These are phyloP conservation scores for Alternaria arborescens DNA, from an alignment of 2,329 filamentous ascomycete species.

Conservation along the genomic window DNA sequence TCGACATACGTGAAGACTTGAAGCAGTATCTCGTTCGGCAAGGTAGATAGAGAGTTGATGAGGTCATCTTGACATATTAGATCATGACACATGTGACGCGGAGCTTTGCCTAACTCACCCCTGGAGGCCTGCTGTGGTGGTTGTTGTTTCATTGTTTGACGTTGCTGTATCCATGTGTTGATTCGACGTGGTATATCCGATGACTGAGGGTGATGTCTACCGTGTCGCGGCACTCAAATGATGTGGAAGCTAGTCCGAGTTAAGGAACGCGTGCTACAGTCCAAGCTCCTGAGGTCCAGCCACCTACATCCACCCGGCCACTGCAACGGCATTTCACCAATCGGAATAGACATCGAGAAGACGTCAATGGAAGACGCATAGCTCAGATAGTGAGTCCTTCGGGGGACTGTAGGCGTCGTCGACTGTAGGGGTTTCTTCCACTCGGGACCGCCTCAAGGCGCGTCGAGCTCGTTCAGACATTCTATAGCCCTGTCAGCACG, in stretches of 20 bases:
- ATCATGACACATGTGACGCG: neutral
- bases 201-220: neutral
- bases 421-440: too few species aligned
- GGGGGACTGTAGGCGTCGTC: too few species aligned
- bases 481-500: too few species aligned
- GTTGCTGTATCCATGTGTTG: neutral
- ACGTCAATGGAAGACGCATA: neutral
- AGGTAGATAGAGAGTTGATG: neutral
- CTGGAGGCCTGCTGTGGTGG: neutral
- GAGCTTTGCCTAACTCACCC: neutral
- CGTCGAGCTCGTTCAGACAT: too few species aligned
- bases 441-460: too few species aligned
- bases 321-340: neutral
- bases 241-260: neutral
- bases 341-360: neutral
- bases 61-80: slow-evolving; percentile 5
- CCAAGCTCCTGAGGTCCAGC: neutral
- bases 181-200: neutral
- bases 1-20: slow-evolving; percentile 23
- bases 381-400: too few species aligned
- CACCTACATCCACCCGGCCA: neutral
- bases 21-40: slow-evolving; percentile 25
- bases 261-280: neutral
- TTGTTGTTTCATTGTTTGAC: neutral
- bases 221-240: neutral